phyloP scores from a whole-genome alignment of 139 green algal genomes.

The Choricystis sp. region DNA sequence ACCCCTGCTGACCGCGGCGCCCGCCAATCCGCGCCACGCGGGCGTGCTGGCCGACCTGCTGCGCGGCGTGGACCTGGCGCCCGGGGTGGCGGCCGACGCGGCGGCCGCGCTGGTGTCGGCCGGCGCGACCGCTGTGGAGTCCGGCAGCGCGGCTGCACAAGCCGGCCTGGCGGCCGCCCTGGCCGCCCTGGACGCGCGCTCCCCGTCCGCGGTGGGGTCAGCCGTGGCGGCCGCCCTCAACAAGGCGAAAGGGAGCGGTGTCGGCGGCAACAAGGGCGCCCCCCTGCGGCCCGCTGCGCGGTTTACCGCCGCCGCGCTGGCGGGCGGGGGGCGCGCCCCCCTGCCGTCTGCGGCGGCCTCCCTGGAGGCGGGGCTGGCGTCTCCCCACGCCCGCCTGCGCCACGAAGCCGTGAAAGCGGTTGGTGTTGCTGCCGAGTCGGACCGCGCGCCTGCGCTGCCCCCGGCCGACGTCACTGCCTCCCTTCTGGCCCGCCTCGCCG shows the following conservation, averaged over 20 bases:
- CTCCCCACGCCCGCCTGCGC: not conserved
- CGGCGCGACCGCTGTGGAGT: not conserved
- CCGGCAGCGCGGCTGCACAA: not conserved
- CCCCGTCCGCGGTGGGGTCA: constrained; percentile 18
- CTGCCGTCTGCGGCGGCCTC: constrained; percentile 12
- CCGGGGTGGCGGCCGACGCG: not conserved
- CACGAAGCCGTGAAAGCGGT: not conserved
- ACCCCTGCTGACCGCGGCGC: not conserved
- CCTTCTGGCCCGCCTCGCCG: constrained; percentile 15
- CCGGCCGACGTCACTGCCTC: constrained; percentile 1
- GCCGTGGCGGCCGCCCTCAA: constrained; percentile 14
- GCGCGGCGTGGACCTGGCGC: constrained; percentile 11
- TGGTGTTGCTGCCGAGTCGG: not conserved
- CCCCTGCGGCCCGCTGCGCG: constrained; percentile 1
- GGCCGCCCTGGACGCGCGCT: constrained; percentile 27
- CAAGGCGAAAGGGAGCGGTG: not conserved
- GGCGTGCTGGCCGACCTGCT: constrained; percentile 18
- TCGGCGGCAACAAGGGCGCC: not conserved
- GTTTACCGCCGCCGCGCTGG: constrained; percentile 4
- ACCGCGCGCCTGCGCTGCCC: not conserved
- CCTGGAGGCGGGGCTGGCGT: constrained; percentile 1
- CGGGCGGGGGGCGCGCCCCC: constrained; percentile 11
- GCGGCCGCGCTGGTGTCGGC: constrained; percentile 4
- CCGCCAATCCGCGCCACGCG: constrained; percentile 1
- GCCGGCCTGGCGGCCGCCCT: constrained; percentile 3